phyloP scores from a whole-genome alignment of 352 stramenopile genomes.

The Phytophthora citrophthora region DNA sequence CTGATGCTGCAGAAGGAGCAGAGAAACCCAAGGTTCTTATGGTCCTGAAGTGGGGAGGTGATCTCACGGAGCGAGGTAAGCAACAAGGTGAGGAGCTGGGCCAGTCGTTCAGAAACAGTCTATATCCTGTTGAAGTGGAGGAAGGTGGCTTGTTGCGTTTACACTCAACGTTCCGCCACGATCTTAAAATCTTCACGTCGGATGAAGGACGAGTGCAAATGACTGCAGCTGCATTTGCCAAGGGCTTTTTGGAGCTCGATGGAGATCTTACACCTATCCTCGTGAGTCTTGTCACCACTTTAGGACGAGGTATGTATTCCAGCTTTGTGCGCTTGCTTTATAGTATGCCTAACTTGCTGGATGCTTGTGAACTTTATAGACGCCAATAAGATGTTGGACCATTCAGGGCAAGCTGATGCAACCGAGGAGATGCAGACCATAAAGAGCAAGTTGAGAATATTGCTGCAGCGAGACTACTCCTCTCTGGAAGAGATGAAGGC shows the following conservation, averaged over 20 bases:
- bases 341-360: background rate
- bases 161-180: conserved; percentile 99
- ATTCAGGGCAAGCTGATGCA: conserved; percentile 97
- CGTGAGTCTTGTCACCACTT: conserved; percentile 93
- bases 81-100: conserved; percentile 96
- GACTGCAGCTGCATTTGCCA: conserved; percentile 99
- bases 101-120: conserved; percentile 89
- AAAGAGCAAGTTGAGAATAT: conserved; percentile 90
- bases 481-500: conserved; percentile 69
- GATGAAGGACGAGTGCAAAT: conserved; percentile 99
- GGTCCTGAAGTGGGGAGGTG: conserved; percentile 99
- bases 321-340: too few species aligned
- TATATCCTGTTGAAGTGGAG: conserved; percentile 92
- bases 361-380: conserved; percentile 37
- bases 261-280: conserved; percentile 99
- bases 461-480: conserved; percentile 88
- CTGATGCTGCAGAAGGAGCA: conserved; percentile 16
- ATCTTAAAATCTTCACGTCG: conserved; percentile 99
- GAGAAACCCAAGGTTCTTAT: conserved; percentile 94
- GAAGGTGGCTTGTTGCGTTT: conserved; percentile 96
- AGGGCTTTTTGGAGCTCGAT: conserved; percentile 99
- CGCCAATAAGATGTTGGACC: conserved; percentile 98
- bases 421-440: conserved; percentile 90
- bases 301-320: conserved; percentile 68
- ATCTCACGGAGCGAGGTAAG: conserved; percentile 98